Base-by-base conservation (phyloP, 495 filamentous ascomycete genomes). In the Ramalina intermedia region DNA sequence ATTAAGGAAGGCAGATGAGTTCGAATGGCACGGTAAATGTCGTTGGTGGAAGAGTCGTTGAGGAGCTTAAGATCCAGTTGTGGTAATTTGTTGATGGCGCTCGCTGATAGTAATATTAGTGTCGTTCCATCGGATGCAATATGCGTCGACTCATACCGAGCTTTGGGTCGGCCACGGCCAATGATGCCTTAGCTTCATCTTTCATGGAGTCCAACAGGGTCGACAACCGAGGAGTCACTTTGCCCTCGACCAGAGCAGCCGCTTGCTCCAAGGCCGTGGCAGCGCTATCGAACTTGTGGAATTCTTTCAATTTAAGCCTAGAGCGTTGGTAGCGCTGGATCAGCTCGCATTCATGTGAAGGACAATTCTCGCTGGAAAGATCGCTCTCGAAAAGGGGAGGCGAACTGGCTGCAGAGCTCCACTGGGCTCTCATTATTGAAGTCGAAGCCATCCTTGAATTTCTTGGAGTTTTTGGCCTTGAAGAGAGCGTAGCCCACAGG, bases 401-500 rank as follows among this genome's bases (percentile, higher is more conserved):
- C 86, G 70, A 75, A 94, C 87, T 94, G 69, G 57, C 82, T 85
- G 57, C 81, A 82, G 45, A 93, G 79, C 58, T 85, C 85, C 67
- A 96, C 87, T 24, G 86, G 80, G 37, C 82, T 85, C 27, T 78
- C 74, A 40, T 83, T 75, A 61, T 94, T 82, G 38, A 77, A 73
- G 24, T 73, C 68, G 53, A 94, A 61, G 59, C 86, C 78, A 65
- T 87, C 82, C 69, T 94, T 88, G 47, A 99, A 74, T 38, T 96
- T 75, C 75, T 95, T 96, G 76, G 94, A 95, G 80, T 94, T 89
- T 65, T 84, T 85, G 24, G 93, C 85, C 71, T 99, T 96, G 71
- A 96, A 85, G 59, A 98, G 78, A 63, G 88, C 93, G 74, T 95
- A 96, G 55, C 93, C 91, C 56, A 90, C 93, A 66, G 82, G 84